Evolutionary conservation across 805 yeast species (phyloP).

Genomic region (Kuraishia floccosa): DNA sequence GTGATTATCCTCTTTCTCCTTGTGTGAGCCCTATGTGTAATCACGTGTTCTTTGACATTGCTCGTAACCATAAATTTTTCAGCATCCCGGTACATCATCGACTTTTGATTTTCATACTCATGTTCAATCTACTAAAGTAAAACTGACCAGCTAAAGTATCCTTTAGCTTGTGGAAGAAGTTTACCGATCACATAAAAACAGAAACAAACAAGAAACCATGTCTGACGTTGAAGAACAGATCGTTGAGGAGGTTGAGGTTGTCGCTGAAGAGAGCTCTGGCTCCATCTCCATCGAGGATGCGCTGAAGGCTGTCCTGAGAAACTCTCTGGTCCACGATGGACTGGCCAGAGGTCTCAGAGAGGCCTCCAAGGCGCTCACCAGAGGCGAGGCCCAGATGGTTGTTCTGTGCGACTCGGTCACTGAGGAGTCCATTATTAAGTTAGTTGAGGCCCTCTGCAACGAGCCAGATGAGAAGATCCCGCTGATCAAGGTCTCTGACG

Average conservation of each 20-base stretch:
- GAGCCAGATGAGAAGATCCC: conserved; percentile 95
- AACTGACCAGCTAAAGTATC: conserved; percentile 27
- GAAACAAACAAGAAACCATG: no score
- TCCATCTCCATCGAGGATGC: conserved; percentile 97
- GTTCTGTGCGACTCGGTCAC: conserved; percentile 97
- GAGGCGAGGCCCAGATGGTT: conserved; percentile 96
- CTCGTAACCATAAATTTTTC: no score
- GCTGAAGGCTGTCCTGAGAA: conserved; percentile 94
- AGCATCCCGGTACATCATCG: no score
- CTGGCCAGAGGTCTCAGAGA: conserved; percentile 99
- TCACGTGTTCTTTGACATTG: no score
- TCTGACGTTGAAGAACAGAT: conserved; percentile 91
- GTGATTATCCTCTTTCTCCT: no score
- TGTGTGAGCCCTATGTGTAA: no score
- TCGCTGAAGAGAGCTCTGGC: conserved; percentile 74
- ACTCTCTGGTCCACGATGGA: conserved; percentile 97
- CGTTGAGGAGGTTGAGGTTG: conserved; percentile 68
- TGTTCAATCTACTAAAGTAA: conserved; percentile 13
- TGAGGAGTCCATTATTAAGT: conserved; percentile 92
- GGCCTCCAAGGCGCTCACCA: conserved; percentile 96
- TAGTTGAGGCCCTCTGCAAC: conserved; percentile 98
- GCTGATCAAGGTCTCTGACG: conserved; percentile 97
- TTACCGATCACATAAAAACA: conserved; percentile 6
- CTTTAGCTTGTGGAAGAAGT: conserved; percentile 32
- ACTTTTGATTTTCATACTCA: neutral